These are phyloP conservation scores for Pythium sukuiense DNA, from an alignment of 352 stramenopile species.

Conservation along the genomic window DNA sequence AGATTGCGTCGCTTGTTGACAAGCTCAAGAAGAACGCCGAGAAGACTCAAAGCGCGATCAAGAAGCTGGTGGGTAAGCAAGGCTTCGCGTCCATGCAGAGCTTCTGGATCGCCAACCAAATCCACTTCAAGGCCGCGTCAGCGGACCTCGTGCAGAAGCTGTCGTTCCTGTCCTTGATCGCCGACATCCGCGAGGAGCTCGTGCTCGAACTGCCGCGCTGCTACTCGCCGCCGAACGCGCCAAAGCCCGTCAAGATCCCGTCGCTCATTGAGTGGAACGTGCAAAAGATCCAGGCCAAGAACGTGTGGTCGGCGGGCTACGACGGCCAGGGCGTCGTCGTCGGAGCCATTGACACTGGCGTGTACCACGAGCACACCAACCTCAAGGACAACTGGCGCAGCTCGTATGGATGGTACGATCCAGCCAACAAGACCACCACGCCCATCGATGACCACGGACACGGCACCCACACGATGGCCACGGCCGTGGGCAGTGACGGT, in stretches of 20 bases:
- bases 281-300: slow-evolving; percentile 7
- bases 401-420: slow-evolving; percentile 24
- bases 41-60: background rate
- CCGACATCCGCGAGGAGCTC: background rate
- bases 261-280: slow-evolving; percentile 21
- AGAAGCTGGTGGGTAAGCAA: background rate
- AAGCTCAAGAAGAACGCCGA: background rate
- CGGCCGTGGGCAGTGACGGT: background rate
- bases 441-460: slow-evolving; percentile 22
- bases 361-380: slow-evolving; percentile 18
- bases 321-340: slow-evolving; percentile 25
- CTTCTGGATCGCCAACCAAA: background rate
- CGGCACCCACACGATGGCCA: slow-evolving; percentile 21
- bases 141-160: background rate
- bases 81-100: background rate
- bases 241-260: background rate
- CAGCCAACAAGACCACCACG: slow-evolving; percentile 15
- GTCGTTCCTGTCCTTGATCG: background rate
- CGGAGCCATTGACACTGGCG: slow-evolving; percentile 30
- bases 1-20: background rate
- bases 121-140: background rate
- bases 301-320: slow-evolving; percentile 24
- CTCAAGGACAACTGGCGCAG: slow-evolving; percentile 12
- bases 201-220: background rate
- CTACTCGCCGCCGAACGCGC: background rate